Conservation (phyloP, 352 stramenopile species). For the Pythium folliculosum region DNA sequence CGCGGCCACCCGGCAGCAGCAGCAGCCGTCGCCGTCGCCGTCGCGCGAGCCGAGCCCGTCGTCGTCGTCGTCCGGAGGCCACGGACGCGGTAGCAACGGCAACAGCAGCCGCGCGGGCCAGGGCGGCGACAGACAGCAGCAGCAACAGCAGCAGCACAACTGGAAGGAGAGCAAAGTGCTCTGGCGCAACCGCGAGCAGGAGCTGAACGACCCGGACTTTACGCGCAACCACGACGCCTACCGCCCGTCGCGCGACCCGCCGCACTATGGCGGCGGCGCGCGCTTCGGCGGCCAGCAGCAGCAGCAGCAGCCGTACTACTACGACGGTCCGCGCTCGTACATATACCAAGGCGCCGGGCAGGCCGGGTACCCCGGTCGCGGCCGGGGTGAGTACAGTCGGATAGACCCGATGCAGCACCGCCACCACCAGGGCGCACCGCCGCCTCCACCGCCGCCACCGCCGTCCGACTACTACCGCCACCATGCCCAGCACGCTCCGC, state of each 20-base stretch:
- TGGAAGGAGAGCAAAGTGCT: constrained; percentile 92
- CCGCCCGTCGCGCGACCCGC: constrained; percentile 36
- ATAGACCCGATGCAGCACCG: constrained; percentile 22
- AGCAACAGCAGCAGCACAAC: constrained; percentile 39
- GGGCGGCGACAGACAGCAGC: background rate
- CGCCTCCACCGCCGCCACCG: constrained; percentile 16
- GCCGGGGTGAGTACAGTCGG: constrained; percentile 27
- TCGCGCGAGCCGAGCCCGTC: constrained; percentile 8
- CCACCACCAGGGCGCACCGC: background rate
- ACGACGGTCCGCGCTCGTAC: constrained; percentile 21
- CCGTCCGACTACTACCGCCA: constrained; percentile 25
- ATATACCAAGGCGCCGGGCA: constrained; percentile 17
- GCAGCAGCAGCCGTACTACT: constrained; percentile 14
- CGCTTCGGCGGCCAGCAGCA: constrained; percentile 2
- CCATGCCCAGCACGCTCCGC: constrained; percentile 8
- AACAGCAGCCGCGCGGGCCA: background rate
- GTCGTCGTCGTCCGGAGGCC: background rate
- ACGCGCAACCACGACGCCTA: constrained; percentile 79
- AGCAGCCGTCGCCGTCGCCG: background rate
- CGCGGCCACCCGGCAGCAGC: background rate
- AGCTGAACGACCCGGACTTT: constrained; percentile 94
- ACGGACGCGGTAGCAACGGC: background rate
- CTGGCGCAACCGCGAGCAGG: constrained; percentile 93
- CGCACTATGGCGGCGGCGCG: constrained; percentile 10
- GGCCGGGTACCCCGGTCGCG: constrained; percentile 17